Base-by-base conservation (phyloP, 2,329 filamentous ascomycete genomes). In the Aspergillus fructus region DNA sequence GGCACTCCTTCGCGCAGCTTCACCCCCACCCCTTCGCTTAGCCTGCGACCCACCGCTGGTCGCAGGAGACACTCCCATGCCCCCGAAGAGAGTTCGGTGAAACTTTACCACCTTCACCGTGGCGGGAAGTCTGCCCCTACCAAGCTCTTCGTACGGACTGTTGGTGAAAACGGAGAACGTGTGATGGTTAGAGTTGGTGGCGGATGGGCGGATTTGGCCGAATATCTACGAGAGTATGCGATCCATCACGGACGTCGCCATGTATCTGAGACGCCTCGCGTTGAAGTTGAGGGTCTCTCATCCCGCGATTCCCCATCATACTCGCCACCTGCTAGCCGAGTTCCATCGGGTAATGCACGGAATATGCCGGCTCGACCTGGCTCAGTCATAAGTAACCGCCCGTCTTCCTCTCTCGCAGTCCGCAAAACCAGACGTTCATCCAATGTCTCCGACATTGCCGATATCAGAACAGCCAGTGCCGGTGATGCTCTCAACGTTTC, bases 101-200 rank as follows among this genome's bases (percentile, higher is more conserved):
- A 93, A 72, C 82, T 97, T 2, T 99, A 97, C 68, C 93, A 97
- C 74, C 83, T 99, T 39, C 91, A 91, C 13, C 86, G 92, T 48
- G 87, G 89, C 17, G 91, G 89, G 37, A 90, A 90, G 56, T 88
- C 94, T 62, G 85, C 91, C 12, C 94, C 94, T 0, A 93, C 97
- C 70, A 97, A 97, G 75, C 84, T 99, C 5, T 96, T 96, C 68
- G 93, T 99, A 52, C 89, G 94, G 15, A 87, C 92, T 2, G 93
- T 99, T 2, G 94, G 94, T 49, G 92, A 96, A 72, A 83, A 86
- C 56, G 91, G 90, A 15, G 92, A 97, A 74, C 87, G 94, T 51
- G 92, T 97, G 60, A 97, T 99, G 94, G 94, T 99, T 7, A 89
- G 94, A 37, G 93, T 99, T 12, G 94, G 94, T 12, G 94, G 94